A percentile compares a stretch with the other conserved stretches of the same genome.
Evolutionary conservation across 257 asterid species (phyloP).

Genomic region (Ocimum tenuiflorum): DNA sequence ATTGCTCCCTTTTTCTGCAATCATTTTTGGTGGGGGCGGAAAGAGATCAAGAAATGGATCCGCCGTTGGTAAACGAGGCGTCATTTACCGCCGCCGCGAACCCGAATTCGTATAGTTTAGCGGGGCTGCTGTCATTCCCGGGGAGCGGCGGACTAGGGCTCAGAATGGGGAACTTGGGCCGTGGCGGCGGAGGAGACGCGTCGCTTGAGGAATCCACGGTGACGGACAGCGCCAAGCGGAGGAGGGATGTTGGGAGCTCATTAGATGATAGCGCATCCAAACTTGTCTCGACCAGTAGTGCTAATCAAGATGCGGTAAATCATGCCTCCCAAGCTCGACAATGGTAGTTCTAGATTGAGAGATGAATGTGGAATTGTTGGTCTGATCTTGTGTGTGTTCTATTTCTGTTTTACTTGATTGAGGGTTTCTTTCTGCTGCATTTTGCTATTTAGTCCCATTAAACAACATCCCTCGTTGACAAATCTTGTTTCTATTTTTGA

Average conservation of each 20-base stretch:
- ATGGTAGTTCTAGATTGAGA: not conserved
- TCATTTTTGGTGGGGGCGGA: not conserved
- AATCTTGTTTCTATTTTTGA: not conserved
- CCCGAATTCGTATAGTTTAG: conserved; percentile 59
- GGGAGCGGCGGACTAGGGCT: conserved; percentile 40
- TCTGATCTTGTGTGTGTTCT: too few relatives aligned
- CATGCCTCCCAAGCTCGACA: not conserved
- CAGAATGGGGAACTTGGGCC: conserved; percentile 42
- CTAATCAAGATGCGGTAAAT: conserved; percentile 47
- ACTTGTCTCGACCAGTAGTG: conserved; percentile 40
- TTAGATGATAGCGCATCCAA: conserved; percentile 38
- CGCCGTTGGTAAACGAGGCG: conserved; percentile 60
- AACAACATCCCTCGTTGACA: not conserved
- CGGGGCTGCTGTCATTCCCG: conserved; percentile 69
- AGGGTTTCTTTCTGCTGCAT: not conserved
- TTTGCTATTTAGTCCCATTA: not conserved
- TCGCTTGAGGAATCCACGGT: conserved; percentile 63
- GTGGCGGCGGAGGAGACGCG: conserved; percentile 28
- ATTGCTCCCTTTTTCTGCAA: not conserved
- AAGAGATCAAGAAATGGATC: conserved; percentile 52
- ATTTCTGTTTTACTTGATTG: not conserved
- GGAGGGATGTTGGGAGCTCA: conserved; percentile 37
- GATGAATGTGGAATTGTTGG: not conserved
- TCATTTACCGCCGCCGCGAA: conserved; percentile 64
- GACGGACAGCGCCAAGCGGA: conserved; percentile 55